These are phyloP conservation scores for Cadophora luteo-olivacea DNA, from an alignment of 2,329 filamentous ascomycete genomes.

Conservation along the genomic window DNA sequence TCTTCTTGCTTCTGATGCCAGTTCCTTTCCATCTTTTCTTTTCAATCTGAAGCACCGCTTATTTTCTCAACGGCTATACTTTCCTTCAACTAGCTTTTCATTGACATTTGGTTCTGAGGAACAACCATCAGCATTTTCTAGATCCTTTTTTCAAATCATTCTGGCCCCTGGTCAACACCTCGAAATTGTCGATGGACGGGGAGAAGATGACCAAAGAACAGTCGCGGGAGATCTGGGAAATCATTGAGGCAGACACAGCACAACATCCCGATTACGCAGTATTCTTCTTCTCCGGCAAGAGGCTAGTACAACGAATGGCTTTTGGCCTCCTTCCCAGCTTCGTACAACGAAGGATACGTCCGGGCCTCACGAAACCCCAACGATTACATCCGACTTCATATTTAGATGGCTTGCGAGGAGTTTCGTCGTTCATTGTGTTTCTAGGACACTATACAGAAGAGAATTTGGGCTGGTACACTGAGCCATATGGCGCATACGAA, in stretches of 20 bases:
- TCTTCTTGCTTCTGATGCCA: neutral
- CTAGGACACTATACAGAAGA: slow-evolving; percentile 54
- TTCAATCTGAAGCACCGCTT: neutral
- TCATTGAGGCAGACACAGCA: slow-evolving; percentile 28
- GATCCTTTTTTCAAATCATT: neutral
- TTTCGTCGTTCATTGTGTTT: slow-evolving; percentile 56
- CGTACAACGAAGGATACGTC: slow-evolving; percentile 43
- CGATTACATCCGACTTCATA: slow-evolving; percentile 49
- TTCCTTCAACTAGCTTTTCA: neutral
- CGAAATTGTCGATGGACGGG: neutral
- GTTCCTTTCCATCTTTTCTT: slow-evolving; percentile 7
- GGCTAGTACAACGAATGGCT: slow-evolving; percentile 34
- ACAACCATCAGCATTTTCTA: neutral
- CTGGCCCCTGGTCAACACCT: neutral
- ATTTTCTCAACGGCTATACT: neutral
- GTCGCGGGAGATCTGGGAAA: slow-evolving; percentile 22
- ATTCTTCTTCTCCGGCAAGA: slow-evolving; percentile 34
- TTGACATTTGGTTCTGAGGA: neutral
- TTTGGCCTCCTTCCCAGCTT: slow-evolving; percentile 45
- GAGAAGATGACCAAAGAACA: slow-evolving; percentile 28
- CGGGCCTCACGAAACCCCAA: slow-evolving; percentile 34
- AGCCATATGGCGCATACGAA: slow-evolving; percentile 43
- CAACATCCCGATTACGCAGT: slow-evolving; percentile 33
- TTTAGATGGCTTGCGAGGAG: slow-evolving; percentile 56
- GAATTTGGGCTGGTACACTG: slow-evolving; percentile 48